Conservation (phyloP, 2,329 filamentous ascomycete species). For the Atkinsonella texensis region DNA sequence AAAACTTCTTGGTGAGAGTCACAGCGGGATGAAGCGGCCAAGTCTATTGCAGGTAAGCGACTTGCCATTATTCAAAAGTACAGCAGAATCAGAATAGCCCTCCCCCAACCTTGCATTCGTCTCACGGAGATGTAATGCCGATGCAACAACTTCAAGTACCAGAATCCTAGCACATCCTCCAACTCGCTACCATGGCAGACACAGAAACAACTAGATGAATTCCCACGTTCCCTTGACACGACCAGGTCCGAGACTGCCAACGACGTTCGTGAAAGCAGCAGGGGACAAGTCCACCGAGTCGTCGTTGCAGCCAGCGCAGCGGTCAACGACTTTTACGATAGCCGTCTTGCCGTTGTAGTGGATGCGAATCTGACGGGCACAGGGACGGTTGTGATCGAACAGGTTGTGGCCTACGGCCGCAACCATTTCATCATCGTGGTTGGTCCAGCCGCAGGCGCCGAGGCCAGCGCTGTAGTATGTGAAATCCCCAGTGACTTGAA, state of each 20-base stretch:
- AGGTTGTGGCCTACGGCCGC: slow-evolving; percentile 55
- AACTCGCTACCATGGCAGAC: too few relatives aligned
- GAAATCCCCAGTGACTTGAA: slow-evolving; percentile 5
- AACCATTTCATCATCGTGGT: slow-evolving; percentile 42
- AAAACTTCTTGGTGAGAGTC: too few relatives aligned
- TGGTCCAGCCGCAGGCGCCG: slow-evolving; percentile 56
- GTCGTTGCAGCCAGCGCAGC: slow-evolving; percentile 40
- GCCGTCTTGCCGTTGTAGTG: slow-evolving; percentile 32
- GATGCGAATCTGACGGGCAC: slow-evolving; percentile 54
- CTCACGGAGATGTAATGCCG: too few relatives aligned
- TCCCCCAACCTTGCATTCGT: too few relatives aligned
- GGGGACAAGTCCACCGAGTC: slow-evolving; percentile 38
- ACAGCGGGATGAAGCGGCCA: too few relatives aligned
- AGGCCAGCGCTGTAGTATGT: slow-evolving; percentile 52
- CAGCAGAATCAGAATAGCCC: too few relatives aligned
- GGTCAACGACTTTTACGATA: slow-evolving; percentile 56
- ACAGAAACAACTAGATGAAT: neutral
- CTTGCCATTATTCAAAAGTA: too few relatives aligned
- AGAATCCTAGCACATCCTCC: too few relatives aligned
- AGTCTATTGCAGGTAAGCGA: too few relatives aligned
- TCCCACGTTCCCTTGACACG: slow-evolving; percentile 7
- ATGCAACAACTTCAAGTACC: too few relatives aligned
- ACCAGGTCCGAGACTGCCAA: slow-evolving; percentile 16
- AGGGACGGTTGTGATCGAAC: slow-evolving; percentile 46
- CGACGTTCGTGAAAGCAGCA: slow-evolving; percentile 33